phyloP scores from a whole-genome alignment of 495 filamentous ascomycete species.

The Achaetomiella virescens region DNA sequence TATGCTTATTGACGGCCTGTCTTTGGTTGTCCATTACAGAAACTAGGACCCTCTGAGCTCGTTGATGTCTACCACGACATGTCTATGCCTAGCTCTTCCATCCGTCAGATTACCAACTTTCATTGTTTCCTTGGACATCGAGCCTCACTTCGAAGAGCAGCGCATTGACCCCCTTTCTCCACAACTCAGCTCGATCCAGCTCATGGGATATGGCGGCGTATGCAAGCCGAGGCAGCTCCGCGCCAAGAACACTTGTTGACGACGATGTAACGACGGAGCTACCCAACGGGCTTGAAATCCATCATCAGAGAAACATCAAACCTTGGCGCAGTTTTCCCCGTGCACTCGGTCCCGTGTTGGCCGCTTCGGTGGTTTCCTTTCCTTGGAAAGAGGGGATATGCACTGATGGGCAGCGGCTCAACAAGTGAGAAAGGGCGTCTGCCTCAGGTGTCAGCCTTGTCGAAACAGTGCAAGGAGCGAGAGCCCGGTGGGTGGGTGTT shows the following conservation, averaged over 20 bases:
- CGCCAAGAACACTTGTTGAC: neutral
- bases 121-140: too few species aligned
- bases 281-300: neutral
- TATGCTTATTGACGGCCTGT: too few species aligned
- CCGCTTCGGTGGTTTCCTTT: neutral
- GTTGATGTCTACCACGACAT: too few species aligned
- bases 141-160: neutral
- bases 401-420: constrained; percentile 4
- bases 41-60: too few species aligned
- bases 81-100: too few species aligned
- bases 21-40: neutral
- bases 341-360: neutral
- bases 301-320: neutral
- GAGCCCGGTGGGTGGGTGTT: constrained; percentile 2
- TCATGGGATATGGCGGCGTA: neutral
- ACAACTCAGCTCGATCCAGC: neutral
- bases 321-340: neutral
- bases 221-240: neutral
- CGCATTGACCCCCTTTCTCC: neutral
- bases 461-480: constrained; percentile 2
- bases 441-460: constrained; percentile 14
- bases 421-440: constrained; percentile 18
- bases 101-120: too few species aligned
- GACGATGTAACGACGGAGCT: neutral
- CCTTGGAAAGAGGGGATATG: constrained; percentile 12